phyloP scores from a whole-genome alignment of 306 rosid genomes.

The Luffa aegyptiaca region DNA sequence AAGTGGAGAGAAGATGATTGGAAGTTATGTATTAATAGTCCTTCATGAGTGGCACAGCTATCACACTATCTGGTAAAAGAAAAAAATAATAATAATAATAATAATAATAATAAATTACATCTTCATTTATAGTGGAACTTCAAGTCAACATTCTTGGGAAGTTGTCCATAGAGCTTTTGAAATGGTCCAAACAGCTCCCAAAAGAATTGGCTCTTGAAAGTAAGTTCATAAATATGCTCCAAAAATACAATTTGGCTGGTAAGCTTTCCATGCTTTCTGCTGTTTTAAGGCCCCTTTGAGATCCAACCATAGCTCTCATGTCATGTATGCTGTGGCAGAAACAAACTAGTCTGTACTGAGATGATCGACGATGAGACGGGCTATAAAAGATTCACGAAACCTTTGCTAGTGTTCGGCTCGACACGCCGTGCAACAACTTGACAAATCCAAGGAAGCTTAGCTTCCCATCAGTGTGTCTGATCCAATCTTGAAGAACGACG shows the following conservation, averaged over 20 bases:
- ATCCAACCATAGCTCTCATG: not conserved
- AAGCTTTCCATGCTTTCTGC: not conserved
- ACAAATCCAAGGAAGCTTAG: conserved; percentile 94
- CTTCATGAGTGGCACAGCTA: conserved; percentile 1
- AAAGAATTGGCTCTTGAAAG: conserved; percentile 6
- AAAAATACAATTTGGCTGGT: not conserved
- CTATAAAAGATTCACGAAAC: conserved; percentile 28
- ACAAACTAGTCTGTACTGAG: not conserved
- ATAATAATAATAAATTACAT: conserved; percentile 5
- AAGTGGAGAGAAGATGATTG: not conserved
- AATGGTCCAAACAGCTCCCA: conserved; percentile 8
- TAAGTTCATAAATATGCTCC: not conserved
- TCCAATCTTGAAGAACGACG: conserved; percentile 94
- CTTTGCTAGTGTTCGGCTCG: conserved; percentile 66
- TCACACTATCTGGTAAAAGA: not conserved
- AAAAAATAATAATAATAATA: not conserved
- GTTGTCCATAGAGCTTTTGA: conserved; percentile 1
- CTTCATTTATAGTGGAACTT: conserved; percentile 2
- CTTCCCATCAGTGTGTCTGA: conserved; percentile 94
- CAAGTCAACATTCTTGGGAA: conserved; percentile 11
- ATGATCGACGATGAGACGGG: not conserved
- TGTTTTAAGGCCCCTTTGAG: not conserved
- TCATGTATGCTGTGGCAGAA: not conserved
- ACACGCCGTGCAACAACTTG: conserved; percentile 77
- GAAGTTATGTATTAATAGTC: not conserved